A percentile compares a stretch with the other conserved stretches of the same genome.
These are phyloP conservation scores for Uromyces viciae-fabae DNA, from an alignment of 1,284 basidiomycete genomes.

Conservation along the genomic window DNA sequence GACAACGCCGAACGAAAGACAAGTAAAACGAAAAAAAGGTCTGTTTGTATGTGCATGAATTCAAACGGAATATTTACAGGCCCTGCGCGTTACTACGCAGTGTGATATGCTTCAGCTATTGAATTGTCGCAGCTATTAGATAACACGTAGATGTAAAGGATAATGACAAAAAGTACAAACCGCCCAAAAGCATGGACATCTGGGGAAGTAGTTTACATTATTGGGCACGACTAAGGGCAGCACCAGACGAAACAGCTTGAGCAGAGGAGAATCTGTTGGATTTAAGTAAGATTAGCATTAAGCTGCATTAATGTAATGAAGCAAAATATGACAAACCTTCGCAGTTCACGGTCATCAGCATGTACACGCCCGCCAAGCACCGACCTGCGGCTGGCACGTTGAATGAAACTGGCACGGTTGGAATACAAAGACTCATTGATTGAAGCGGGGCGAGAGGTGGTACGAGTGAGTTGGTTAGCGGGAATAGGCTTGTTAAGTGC, in stretches of 20 bases:
- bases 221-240: conserved; percentile 26
- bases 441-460: conserved; percentile 77
- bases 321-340: conserved; percentile 12
- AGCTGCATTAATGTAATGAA: neutral
- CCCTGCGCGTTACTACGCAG: too few species aligned
- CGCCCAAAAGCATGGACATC: neutral
- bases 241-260: conserved; percentile 37
- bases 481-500: conserved; percentile 30
- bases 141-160: neutral
- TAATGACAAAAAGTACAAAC: neutral
- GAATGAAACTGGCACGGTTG: conserved; percentile 84
- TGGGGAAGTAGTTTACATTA: neutral
- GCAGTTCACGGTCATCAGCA: conserved; percentile 24
- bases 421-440: conserved; percentile 90
- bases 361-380: conserved; percentile 65
- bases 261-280: conserved; percentile 37
- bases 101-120: too few species aligned
- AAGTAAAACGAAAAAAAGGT: neutral
- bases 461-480: conserved; percentile 67
- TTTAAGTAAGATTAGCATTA: neutral
- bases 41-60: too few species aligned
- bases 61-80: too few species aligned
- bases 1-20: neutral
- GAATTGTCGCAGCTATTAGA: too few species aligned
- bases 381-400: conserved; percentile 75